Base-by-base conservation (phyloP, 2,329 filamentous ascomycete species). In the Xylariales sp. region DNA sequence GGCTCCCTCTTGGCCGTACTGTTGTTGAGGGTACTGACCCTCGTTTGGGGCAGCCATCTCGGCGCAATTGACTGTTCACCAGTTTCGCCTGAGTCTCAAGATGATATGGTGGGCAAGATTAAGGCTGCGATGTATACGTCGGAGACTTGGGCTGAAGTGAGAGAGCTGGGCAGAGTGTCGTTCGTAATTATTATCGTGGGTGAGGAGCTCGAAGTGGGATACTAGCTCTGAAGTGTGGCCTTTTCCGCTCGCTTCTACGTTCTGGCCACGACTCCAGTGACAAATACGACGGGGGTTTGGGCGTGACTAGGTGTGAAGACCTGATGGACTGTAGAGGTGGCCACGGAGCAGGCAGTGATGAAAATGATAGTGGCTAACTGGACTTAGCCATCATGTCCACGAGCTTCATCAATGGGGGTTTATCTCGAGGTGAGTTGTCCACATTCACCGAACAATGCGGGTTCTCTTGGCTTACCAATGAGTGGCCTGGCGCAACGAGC, bases 31-130 rank as follows among this genome's bases (percentile, higher is more conserved):
- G 48, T 67, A 68, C 51, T 76, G 71, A n/a, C 24, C 24, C 47
- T 78, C 73, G 53, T 68, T 66, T 48, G 73, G 73, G 55, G 74
- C 74, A 56, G 76, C 75, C 76, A 80, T 80, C 59, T 57, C 66
- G 54, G 56, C 51, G 55, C 55, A 49, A 47, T 48, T 38, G 42
- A 38, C 27, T 25, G 32, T 20, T 28, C 21, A 44, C 37, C 37
- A 28, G 29, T 15, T 11, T 31, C 24, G 27, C 16, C 37, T 18
- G 33, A 22, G 25, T 24, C 32, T 22, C n/a, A 20, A 20, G 37
- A 24, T 40, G 36, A 43, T 40, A 34, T 37, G 37, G 56, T 51
- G 47, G n/a, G n/a, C n/a, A n/a, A n/a, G n/a, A n/a, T n/a, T n/a
- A n/a, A n/a, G n/a, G n/a, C n/a, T n/a, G n/a, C n/a, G n/a, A n/a